A percentile compares a stretch with the other conserved stretches of the same genome.
Conservation (phyloP, 2,329 filamentous ascomycete genomes). For the Penicillium sp. region DNA sequence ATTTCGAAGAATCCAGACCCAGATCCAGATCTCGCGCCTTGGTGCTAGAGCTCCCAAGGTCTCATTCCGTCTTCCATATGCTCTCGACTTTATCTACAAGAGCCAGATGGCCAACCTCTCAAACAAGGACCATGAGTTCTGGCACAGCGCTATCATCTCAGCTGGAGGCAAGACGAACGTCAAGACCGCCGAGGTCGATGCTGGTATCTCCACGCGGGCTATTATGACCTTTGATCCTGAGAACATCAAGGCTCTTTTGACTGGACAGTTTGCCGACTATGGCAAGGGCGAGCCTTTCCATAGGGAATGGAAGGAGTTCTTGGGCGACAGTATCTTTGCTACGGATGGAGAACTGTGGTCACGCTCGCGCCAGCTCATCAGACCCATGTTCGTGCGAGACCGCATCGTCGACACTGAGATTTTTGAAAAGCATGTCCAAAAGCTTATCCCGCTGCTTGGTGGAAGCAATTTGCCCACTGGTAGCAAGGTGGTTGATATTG, state of each 20-base stretch:
- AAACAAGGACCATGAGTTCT: conserved; percentile 58
- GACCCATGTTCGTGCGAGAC: conserved; percentile 82
- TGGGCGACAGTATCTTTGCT: conserved; percentile 79
- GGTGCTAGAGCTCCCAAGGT: conserved; percentile 35
- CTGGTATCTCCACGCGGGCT: conserved; percentile 45
- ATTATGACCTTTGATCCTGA: conserved; percentile 77
- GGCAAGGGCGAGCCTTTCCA: conserved; percentile 75
- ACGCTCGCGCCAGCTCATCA: conserved; percentile 71
- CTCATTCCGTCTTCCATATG: conserved; percentile 34
- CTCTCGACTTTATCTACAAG: conserved; percentile 59
- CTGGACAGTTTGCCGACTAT: conserved; percentile 77
- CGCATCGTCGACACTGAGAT: conserved; percentile 75
- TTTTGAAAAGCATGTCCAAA: conserved; percentile 74
- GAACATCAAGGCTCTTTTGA: conserved; percentile 87
- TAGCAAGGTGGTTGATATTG: conserved; percentile 58
- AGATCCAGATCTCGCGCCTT: conserved; percentile 28
- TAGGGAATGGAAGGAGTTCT: conserved; percentile 67
- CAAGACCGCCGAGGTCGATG: conserved; percentile 29
- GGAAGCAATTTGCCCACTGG: conserved; percentile 34
- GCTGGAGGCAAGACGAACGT: conserved; percentile 21
- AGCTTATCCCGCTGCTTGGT: conserved; percentile 64
- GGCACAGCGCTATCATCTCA: conserved; percentile 50
- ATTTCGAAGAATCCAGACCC: conserved; percentile 27
- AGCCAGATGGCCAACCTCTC: conserved; percentile 50
- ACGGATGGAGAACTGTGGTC: conserved; percentile 80